These are phyloP conservation scores for Talaromyces proteolyticus DNA, from an alignment of 495 filamentous ascomycete species.

Conservation along the genomic window DNA sequence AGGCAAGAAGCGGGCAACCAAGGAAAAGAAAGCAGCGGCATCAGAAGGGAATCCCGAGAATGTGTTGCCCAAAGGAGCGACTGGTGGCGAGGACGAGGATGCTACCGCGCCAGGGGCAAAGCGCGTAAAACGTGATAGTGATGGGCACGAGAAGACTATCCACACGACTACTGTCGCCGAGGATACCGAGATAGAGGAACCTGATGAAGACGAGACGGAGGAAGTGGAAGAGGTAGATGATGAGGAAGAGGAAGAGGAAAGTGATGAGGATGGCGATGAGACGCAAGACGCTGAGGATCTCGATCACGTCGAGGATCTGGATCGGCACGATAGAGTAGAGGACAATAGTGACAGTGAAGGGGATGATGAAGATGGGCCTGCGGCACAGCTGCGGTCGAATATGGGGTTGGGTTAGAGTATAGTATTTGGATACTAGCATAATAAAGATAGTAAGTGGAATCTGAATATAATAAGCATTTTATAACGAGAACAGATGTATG, in stretches of 20 bases:
- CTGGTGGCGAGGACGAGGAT: slow-evolving; percentile 33
- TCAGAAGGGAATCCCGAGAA: slow-evolving; percentile 28
- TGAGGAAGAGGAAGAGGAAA: slow-evolving; percentile 34
- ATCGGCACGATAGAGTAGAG: slow-evolving; percentile 29
- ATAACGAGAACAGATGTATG: too few relatives aligned
- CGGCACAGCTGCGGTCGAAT: slow-evolving; percentile 35
- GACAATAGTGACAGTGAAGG: slow-evolving; percentile 28
- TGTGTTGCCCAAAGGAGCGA: slow-evolving; percentile 22
- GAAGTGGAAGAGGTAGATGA: slow-evolving; percentile 20
- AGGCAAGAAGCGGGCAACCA: slow-evolving; percentile 56
- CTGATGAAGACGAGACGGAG: slow-evolving; percentile 6
- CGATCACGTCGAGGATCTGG: slow-evolving; percentile 59
- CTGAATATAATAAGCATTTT: too few relatives aligned
- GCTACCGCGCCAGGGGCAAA: slow-evolving; percentile 43
- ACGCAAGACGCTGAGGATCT: slow-evolving; percentile 47
- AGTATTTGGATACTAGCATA: too few relatives aligned
- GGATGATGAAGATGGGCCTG: slow-evolving; percentile 38
- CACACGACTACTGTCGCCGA: slow-evolving; percentile 45
- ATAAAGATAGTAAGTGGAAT: too few relatives aligned
- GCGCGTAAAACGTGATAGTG: slow-evolving; percentile 41
- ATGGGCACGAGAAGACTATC: slow-evolving; percentile 1
- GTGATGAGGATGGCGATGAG: slow-evolving; percentile 33
- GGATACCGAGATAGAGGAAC: slow-evolving; percentile 35
- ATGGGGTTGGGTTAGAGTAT: slow-evolving; percentile 27
- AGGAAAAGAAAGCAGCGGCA: slow-evolving; percentile 39